These are phyloP conservation scores for Aspergillus puulaauensis DNA, from an alignment of 2,329 filamentous ascomycete genomes.

Conservation along the genomic window DNA sequence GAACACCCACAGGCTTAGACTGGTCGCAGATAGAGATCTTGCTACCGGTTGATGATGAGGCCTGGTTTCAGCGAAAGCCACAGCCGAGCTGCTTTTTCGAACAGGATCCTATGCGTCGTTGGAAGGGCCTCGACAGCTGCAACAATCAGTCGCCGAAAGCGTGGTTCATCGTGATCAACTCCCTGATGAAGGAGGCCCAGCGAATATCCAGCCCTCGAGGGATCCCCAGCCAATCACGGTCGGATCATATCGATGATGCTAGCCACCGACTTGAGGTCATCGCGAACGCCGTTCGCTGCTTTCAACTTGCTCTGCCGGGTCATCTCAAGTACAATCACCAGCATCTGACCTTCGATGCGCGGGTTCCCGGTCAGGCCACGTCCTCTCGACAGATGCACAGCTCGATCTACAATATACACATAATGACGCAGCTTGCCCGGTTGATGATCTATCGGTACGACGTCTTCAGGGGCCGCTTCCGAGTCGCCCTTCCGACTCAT, in stretches of 20 bases:
- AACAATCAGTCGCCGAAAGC: slow-evolving; percentile 36
- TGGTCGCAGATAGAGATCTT: slow-evolving; percentile 37
- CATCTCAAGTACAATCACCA: slow-evolving; percentile 30
- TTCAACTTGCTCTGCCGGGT: slow-evolving; percentile 28
- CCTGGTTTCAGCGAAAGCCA: slow-evolving; percentile 31
- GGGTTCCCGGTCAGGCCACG: background rate
- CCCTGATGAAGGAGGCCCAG: slow-evolving; percentile 40
- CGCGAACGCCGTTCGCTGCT: slow-evolving; percentile 32
- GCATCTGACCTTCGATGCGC: slow-evolving; percentile 28
- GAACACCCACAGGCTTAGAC: slow-evolving; percentile 37
- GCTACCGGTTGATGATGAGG: slow-evolving; percentile 36
- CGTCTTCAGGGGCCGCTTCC: background rate
- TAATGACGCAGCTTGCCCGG: background rate
- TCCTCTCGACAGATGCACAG: background rate
- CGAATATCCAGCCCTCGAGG: background rate
- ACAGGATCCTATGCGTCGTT: slow-evolving; percentile 29
- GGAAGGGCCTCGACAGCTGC: slow-evolving; percentile 30
- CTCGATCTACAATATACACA: background rate
- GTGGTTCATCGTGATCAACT: slow-evolving; percentile 44
- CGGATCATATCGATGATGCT: slow-evolving; percentile 9
- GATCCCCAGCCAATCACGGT: background rate
- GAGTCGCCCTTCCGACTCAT: background rate
- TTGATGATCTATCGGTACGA: background rate
- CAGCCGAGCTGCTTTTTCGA: slow-evolving; percentile 29
- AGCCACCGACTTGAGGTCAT: slow-evolving; percentile 29